Evolutionary conservation across 1,284 basidiomycete species (phyloP), one percentile per base, ranked within the genome.

Genomic region (Cystobasidium pallidum): DNA sequence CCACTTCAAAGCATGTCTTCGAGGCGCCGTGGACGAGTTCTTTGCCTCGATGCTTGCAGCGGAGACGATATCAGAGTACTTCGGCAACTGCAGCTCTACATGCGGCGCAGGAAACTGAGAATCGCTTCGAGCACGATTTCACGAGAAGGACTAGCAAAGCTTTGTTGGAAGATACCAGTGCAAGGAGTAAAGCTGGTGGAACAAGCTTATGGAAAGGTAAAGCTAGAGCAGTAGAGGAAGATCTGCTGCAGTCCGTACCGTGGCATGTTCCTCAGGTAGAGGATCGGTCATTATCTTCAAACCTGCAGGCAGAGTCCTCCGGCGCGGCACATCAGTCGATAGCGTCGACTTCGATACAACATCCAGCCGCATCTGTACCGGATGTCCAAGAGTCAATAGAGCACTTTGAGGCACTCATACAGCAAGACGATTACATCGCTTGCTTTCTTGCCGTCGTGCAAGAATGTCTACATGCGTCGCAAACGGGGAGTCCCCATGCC

Each of bases 181-280:
- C 28, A 19, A 57, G 34, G 19, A 34, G n/a, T n/a, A 57, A 51
- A 21, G 26, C 39, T 26, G 30, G 15, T 1, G 30, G 47, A 6
- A 26, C 49, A 24, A 66, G 57, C 24, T 34, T 28, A 4, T 71
- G 68, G 68, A 71, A 71, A 41, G 68, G 68, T 3, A 71, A 71
- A 55, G 59, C 59, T n/a, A 63, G 68, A 64, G 68, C 68, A 13
- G 41, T 71, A 19, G 59, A 71, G 21, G n/a, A 34, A 39, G 64
- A 66, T 54, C 6, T 15, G 26, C 39, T n/a, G 11, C 47, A 7
- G 8, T 2, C 62, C 32, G 28, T 28, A 24, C 59, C 19, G 19
- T 43, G 47, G 39, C 21, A 64, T 15, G 43, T 19, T 45, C 19
- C 43, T 8, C 43, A 45, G 43, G 10, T 32, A 21, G 19, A 24